Evolutionary conservation across 768 basidiomycete species (phyloP).

Genomic region (Kwoniella dejecticola): DNA sequence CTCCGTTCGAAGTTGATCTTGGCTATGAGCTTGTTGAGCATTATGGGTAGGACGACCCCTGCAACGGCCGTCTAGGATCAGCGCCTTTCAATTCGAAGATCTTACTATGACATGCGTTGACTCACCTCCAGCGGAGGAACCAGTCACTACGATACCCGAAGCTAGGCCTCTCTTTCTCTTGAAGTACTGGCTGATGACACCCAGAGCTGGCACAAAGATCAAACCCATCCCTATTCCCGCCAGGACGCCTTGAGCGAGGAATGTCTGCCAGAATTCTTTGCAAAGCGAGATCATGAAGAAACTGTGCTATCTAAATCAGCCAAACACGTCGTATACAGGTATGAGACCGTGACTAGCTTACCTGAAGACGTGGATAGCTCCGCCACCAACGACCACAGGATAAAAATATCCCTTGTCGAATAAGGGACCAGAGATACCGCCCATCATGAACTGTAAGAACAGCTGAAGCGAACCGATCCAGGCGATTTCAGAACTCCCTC

Average conservation of each 20-base stretch:
- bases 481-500: conserved; percentile 40
- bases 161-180: conserved; percentile 56
- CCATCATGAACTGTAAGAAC: conserved; percentile 45
- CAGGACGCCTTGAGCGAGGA: conserved; percentile 35
- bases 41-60: conserved; percentile 48
- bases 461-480: conserved; percentile 55
- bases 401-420: conserved; percentile 53
- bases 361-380: conserved; percentile 19
- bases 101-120: too few relatives aligned
- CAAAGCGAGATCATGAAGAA: conserved; percentile 34
- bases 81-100: too few relatives aligned
- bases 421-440: conserved; percentile 43
- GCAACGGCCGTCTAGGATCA: too few relatives aligned
- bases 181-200: conserved; percentile 60
- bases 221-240: conserved; percentile 60
- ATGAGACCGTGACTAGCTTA: neutral
- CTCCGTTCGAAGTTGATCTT: conserved; percentile 1
- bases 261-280: conserved; percentile 23
- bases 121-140: conserved; percentile 49
- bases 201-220: conserved; percentile 61
- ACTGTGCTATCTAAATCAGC: conserved; percentile 5
- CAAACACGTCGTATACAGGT: neutral
- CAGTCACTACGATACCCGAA: conserved; percentile 58
- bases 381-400: conserved; percentile 18
- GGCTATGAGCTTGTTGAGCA: conserved; percentile 46